Evolutionary conservation across 1,284 basidiomycete species (phyloP), one percentile per base, ranked within the genome.

Genomic region (Sphagnurus paluster): DNA sequence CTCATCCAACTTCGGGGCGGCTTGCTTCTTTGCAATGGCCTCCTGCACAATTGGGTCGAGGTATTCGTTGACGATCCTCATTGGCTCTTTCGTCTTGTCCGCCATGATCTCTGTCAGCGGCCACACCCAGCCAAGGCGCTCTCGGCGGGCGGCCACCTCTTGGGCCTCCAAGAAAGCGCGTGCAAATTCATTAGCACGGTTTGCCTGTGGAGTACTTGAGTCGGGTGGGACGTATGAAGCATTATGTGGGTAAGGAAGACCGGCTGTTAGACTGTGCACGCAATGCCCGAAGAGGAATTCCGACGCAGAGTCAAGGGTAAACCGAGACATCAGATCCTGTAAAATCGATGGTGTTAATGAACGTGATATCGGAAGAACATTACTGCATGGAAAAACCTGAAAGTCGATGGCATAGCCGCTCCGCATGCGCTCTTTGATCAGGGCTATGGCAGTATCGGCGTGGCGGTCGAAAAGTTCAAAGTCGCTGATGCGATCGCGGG

Each of bases 201-300:
- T 56, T 6, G 53, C 40, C 5, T 52, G 36, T 1, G 43, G 48
- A 20, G 48, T 19, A 1, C 48, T 40, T 13, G 52, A 44, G 30
- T 48, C 38, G 5, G 41, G 19, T 21, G 52, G 49, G 35, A 44
- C 42, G 3, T 54, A 52, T 23, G 36, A 29, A 16, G 48, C 44
- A 13, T 23, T 17, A 4, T 55, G 48, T 24, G 67, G 62, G 50
- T 66, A 66, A 2, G 63, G 60, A 6, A 69, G 52, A 5, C 60
- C 61, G 2, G 59, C 61, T 2, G 56, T 56, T 39, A 67, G 61
- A 5, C 60, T 65, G 16, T 51, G 48, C 29, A 68, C 62, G 32
- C 59, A 55, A 17, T 59, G 63, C 10, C 72, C 73, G 46, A 78
- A 77, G 5, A 80, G 68, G 54, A 77, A 80, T 39, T 77, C 70